Base-by-base conservation (phyloP, 306 rosid genomes). In the Benincasa hispida region DNA sequence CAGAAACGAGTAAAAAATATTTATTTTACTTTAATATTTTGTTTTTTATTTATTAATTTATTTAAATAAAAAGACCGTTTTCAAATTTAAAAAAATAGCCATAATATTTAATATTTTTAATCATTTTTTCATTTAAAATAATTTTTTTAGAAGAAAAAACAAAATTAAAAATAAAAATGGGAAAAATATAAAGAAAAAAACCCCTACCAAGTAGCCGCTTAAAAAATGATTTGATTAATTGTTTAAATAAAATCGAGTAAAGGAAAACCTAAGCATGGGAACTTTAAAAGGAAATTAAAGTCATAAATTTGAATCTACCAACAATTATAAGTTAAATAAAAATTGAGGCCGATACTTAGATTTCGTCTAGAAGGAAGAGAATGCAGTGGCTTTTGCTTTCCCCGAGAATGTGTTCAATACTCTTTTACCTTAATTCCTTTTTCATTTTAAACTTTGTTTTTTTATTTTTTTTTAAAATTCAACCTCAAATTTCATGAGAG, bases 331-430 rank as follows among this genome's bases (percentile, higher is more conserved):
- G 59, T 55, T 57, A 24, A 55, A 22, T 9, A 57, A n/a, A 53
- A 53, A 19, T 57, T 2, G 62, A 57, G 72, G 24, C 19, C 5
- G 25, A 8, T 42, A 35, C 48, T n/a, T 37, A 19, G 4, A 66
- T 21, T 66, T 66, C 10, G 10, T 9, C 53, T 66, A 53, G 53
- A 35, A 65, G 50, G 73, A 5, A 66, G 53, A n/a, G 27, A 45
- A 5, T 8, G 22, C 58, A 42, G 67, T 57, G 48, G 41, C 82
- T 87, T 87, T 82, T 81, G 41, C 85, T 73, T 37, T 74, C 67
- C 73, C 83, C 85, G 48, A 82, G 86, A 79, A 45, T 15, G 7
- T 50, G 50, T 50, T 50, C n/a, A 4, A 17, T 50, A 12, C 55
- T 17, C 6, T 50, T 15, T 50, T 50, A 1, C 19, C 55, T 50